Conservation (phyloP, 305 asterid genomes). For the Withania somnifera region DNA sequence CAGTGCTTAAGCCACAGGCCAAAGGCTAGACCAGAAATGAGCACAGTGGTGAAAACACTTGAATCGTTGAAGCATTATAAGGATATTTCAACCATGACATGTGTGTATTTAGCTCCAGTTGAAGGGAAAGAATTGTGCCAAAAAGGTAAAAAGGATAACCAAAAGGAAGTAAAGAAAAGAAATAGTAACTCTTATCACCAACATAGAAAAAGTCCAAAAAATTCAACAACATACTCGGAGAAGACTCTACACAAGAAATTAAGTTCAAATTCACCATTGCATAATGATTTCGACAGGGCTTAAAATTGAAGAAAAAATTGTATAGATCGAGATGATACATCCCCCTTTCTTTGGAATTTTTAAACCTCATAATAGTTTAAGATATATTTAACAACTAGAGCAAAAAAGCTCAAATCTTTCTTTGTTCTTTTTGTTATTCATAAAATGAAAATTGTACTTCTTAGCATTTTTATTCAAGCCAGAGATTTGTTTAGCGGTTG, state of each 20-base stretch:
- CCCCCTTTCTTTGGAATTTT: too few relatives aligned
- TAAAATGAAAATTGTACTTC: not conserved
- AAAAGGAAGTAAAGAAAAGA: slow-evolving; percentile 19
- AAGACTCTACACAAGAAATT: slow-evolving; percentile 9
- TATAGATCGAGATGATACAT: slow-evolving; percentile 1
- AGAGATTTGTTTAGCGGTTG: not conserved
- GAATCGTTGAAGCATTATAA: slow-evolving; percentile 38
- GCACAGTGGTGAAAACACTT: slow-evolving; percentile 31
- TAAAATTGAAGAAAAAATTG: slow-evolving; percentile 3
- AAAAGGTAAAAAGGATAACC: slow-evolving; percentile 9
- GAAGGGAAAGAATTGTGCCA: slow-evolving; percentile 22
- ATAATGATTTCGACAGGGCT: slow-evolving; percentile 15
- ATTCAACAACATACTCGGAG: slow-evolving; percentile 24
- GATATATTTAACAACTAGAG: not conserved
- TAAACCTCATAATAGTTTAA: not conserved
- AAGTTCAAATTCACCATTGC: slow-evolving; percentile 21
- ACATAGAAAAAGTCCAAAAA: slow-evolving; percentile 15
- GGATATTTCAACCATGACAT: slow-evolving; percentile 30
- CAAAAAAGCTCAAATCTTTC: not conserved
- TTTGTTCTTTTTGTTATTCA: not conserved
- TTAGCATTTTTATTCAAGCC: not conserved
- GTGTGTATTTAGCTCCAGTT: slow-evolving; percentile 37
- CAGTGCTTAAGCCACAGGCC: slow-evolving; percentile 63
- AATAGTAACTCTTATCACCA: slow-evolving; percentile 15
- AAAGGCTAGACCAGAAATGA: slow-evolving; percentile 49